Evolutionary conservation across 1,284 basidiomycete species (phyloP), one percentile per base, ranked within the genome.

Genomic region (Puccinia polysora): DNA sequence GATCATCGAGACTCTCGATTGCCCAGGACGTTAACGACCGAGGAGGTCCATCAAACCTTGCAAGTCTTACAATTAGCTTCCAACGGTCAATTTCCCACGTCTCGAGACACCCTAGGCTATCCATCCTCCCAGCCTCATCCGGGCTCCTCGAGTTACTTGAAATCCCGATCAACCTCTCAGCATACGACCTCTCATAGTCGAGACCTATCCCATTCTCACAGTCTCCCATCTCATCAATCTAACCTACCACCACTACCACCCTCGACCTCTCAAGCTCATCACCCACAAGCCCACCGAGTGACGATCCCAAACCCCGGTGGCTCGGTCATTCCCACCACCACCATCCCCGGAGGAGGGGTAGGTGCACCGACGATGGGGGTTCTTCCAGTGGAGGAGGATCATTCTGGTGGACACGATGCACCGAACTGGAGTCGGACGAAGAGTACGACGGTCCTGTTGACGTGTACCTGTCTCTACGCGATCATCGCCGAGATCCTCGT

Each of bases 401-500:
- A 58, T 23, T n/a, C 58, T 5, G 87, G 87, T 30, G 94, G 91
- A 0, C 96, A 99, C 78, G 95, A 98, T 77, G 94, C 88, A 6
- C 96, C 96, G 0, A 91, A 91, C 58, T 97, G 93, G 93, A 96
- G 91, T 77, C 83, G 93, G 62, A 84, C 83, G 12, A 87, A 87
- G 12, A 92, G 89, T 80, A 89, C 91, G 0, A 92, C 88, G 73
- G 93, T 97, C 0, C 79, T 97, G 73, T 81, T 97, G 73, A 84
- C 81, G 0, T 98, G 96, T 78, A 99, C 96, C 0, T 86, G 90
- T 1, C 82, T 98, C 20, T 99, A 97, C 82, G 96, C 96, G 25
- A 81, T 92, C 73, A 98, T 99, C 78, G 96, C 78, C 91, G 95
- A 98, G 80, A 85, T 98, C 60, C 84, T 98, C 28, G 88, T 98